Percentiles rank a stretch among this genome's conserved stretches.
phyloP scores from a whole-genome alignment of 139 green algal species.

The Haematococcus sp. region DNA sequence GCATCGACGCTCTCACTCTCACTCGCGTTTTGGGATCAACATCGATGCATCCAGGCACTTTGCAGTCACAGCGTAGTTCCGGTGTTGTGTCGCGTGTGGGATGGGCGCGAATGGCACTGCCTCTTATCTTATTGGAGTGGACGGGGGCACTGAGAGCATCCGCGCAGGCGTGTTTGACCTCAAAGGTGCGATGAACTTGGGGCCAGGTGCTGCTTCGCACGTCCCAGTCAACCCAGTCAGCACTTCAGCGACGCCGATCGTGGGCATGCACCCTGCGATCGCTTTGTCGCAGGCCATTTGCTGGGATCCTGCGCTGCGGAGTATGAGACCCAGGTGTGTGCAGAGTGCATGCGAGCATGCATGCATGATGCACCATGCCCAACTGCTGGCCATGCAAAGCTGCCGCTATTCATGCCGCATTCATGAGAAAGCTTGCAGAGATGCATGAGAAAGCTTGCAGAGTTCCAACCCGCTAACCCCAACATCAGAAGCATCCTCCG shows the following conservation, averaged over 20 bases:
- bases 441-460: too few species aligned
- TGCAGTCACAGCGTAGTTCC: too few species aligned
- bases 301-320: constrained; percentile 23
- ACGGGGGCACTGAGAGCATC: constrained; percentile 75
- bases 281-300: constrained; percentile 24
- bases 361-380: background rate
- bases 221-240: background rate
- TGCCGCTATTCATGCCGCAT: too few species aligned
- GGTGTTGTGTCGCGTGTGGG: too few species aligned
- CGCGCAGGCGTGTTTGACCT: constrained; percentile 65
- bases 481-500: too few species aligned
- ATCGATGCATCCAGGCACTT: too few species aligned
- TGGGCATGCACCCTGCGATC: background rate
- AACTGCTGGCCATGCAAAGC: too few species aligned
- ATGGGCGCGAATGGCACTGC: too few species aligned
- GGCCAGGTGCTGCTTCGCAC: background rate
- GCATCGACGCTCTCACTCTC: too few species aligned
- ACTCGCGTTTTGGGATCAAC: too few species aligned
- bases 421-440: too few species aligned
- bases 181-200: constrained; percentile 8
- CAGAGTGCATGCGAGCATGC: background rate
- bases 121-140: constrained; percentile 56
- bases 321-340: constrained; percentile 29
- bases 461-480: too few species aligned
- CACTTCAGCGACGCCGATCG: background rate